Conservation (phyloP, 768 basidiomycete genomes). For the Sporobolomyces pararoseus region DNA sequence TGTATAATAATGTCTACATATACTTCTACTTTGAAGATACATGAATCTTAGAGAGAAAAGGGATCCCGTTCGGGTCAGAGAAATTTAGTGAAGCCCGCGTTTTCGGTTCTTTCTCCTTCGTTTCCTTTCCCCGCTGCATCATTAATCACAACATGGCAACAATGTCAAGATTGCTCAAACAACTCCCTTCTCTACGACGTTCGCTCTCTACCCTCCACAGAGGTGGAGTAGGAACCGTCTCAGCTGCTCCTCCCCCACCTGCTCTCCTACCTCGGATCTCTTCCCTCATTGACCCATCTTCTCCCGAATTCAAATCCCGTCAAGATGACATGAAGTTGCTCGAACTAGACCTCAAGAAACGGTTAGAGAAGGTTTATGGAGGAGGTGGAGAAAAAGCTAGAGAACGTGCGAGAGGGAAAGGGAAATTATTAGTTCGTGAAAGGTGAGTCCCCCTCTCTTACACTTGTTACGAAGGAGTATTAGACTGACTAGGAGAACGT, state of each 20-base stretch:
- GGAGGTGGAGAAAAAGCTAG: conserved; percentile 75
- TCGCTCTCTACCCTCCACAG: neutral
- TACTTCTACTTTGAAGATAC: too few relatives aligned
- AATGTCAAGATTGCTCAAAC: neutral
- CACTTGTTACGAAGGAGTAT: too few relatives aligned
- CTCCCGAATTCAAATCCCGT: conserved; percentile 68
- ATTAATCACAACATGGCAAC: neutral
- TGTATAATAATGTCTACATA: too few relatives aligned
- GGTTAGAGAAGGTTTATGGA: conserved; percentile 60
- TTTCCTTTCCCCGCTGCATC: neutral
- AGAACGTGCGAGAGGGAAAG: conserved; percentile 68
- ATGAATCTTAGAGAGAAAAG: too few relatives aligned
- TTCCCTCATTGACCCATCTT: conserved; percentile 59
- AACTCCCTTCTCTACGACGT: neutral
- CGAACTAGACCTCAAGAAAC: conserved; percentile 54
- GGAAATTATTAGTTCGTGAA: conserved; percentile 79
- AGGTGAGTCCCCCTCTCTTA: conserved; percentile 55
- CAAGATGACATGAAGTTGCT: conserved; percentile 66
- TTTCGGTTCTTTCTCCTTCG: too few relatives aligned
- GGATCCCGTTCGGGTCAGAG: too few relatives aligned
- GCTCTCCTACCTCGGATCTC: conserved; percentile 2
- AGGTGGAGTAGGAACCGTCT: too few relatives aligned
- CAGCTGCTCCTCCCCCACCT: neutral
- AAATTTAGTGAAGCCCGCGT: too few relatives aligned
- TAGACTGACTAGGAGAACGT: conserved; percentile 55